Evolutionary conservation across 1,139 yeast species (phyloP), one percentile per base, ranked within the genome.

Genomic region (Saccharomyces hybrid): DNA sequence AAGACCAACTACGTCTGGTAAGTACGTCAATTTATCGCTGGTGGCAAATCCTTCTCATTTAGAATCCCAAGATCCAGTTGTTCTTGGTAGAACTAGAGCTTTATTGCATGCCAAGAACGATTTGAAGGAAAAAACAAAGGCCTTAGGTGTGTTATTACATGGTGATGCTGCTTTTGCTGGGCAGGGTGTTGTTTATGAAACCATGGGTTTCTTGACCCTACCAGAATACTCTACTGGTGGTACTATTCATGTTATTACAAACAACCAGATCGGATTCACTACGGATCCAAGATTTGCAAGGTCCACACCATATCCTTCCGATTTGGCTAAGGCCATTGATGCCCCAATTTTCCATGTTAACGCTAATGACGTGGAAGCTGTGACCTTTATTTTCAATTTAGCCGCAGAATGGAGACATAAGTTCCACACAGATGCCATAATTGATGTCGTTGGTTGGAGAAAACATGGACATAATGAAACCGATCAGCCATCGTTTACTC

Each of bases 121-220:
- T 69, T 83, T 86, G 61, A 90, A 90, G 60, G 80, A 79, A 51
- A 88, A 78, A 76, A 78, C 84, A 65, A 91, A 89, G 76, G 97
- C 99, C 52, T 80, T 93, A 82, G 86, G 95, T 62, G 86, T 93
- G 57, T 79, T 93, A 73, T 79, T 95, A 71, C 99, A 93, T 73
- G 99, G 99, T 80, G 99, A 93, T 73, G 97, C 99, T 57, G 99
- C 99, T 38, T 93, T 93, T 71, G 91, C 98, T 51, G 99, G 88
- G 61, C 99, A 93, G 77, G 99, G 99, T 82, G 95, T 93, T 57
- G 98, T 93, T 59, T 93, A 93, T 74, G 99, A 93, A 78, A 90
- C 99, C 55, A 85, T 93, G 86, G 98, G 98, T 57, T 87, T 93
- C 76, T 83, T 88, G 64, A 83, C 83, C 67, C 81, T 93, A 70